A percentile compares a stretch with the other conserved stretches of the same genome.
phyloP scores from a whole-genome alignment of 2,329 filamentous ascomycete species.

The Apiospora malaysiana region DNA sequence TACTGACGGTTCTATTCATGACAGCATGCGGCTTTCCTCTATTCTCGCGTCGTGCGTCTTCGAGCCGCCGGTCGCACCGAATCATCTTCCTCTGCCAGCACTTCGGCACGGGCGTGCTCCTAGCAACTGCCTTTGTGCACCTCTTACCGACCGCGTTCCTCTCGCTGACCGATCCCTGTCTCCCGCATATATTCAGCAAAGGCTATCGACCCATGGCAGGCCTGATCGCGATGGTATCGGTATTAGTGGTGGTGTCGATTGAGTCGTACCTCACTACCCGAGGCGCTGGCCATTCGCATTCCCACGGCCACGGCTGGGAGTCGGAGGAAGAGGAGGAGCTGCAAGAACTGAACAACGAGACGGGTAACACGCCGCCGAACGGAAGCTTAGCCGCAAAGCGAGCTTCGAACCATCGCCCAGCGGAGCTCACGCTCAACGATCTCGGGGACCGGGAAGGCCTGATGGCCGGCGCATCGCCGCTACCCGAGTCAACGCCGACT shows the following conservation, averaged over 20 bases:
- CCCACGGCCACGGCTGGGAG: constrained; percentile 52
- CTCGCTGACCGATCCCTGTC: constrained; percentile 71
- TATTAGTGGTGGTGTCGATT: constrained; percentile 81
- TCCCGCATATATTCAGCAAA: constrained; percentile 79
- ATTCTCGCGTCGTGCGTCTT: constrained; percentile 63
- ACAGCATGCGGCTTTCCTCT: constrained; percentile 71
- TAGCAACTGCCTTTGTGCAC: constrained; percentile 86
- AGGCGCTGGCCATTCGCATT: constrained; percentile 66
- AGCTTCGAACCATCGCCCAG: constrained; percentile 47
- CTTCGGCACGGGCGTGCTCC: constrained; percentile 83
- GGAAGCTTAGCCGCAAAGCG: constrained; percentile 47
- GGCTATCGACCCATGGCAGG: constrained; percentile 83
- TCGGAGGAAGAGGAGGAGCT: constrained; percentile 47
- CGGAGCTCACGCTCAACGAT: constrained; percentile 57
- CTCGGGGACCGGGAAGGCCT: constrained; percentile 59
- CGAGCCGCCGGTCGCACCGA: constrained; percentile 61
- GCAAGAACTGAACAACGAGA: constrained; percentile 30
- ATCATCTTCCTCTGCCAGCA: constrained; percentile 74
- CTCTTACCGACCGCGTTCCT: constrained; percentile 71
- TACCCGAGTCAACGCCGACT: constrained; percentile 59
- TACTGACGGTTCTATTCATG: background rate
- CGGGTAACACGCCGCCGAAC: constrained; percentile 34
- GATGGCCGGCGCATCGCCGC: constrained; percentile 63
- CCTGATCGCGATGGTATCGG: constrained; percentile 80
- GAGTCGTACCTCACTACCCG: constrained; percentile 87